Conservation (phyloP, 371 early-diverging fungal genomes). For the Mucor indicus region DNA sequence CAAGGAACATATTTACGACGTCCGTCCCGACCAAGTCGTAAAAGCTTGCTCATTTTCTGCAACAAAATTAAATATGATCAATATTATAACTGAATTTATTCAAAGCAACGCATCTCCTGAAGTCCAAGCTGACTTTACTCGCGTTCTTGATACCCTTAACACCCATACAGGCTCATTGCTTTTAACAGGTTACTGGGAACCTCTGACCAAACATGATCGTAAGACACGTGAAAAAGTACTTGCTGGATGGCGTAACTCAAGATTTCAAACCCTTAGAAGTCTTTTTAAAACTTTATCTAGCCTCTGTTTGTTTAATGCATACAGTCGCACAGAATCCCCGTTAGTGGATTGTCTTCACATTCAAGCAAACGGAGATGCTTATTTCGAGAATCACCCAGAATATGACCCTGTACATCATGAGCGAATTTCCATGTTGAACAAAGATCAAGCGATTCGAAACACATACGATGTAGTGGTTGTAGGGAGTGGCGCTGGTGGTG, state of each 20-base stretch:
- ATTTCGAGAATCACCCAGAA: conserved; percentile 38
- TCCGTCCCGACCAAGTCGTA: neutral
- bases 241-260: conserved; percentile 39
- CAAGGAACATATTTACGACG: neutral
- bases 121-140: conserved; percentile 8
- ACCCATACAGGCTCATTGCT: conserved; percentile 47
- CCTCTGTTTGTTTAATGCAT: conserved; percentile 10
- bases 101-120: conserved; percentile 1
- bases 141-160: conserved; percentile 5
- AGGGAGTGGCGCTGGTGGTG: conserved; percentile 75
- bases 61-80: neutral
- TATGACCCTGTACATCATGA: conserved; percentile 26
- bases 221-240: conserved; percentile 47
- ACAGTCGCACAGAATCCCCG: conserved; percentile 2
- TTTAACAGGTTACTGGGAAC: conserved; percentile 47
- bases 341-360: conserved; percentile 10
- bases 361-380: conserved; percentile 41
- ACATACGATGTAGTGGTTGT: conserved; percentile 59
- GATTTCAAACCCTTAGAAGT: conserved; percentile 40
- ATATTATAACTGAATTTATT: neutral
- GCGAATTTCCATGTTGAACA: conserved; percentile 33
- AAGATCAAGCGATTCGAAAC: conserved; percentile 22
- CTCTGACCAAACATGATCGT: conserved; percentile 40
- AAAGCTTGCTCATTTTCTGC: neutral
- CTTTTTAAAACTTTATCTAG: conserved; percentile 23